Evolutionary conservation across 768 basidiomycete species (phyloP).

Genomic region (Lentinula sp.): DNA sequence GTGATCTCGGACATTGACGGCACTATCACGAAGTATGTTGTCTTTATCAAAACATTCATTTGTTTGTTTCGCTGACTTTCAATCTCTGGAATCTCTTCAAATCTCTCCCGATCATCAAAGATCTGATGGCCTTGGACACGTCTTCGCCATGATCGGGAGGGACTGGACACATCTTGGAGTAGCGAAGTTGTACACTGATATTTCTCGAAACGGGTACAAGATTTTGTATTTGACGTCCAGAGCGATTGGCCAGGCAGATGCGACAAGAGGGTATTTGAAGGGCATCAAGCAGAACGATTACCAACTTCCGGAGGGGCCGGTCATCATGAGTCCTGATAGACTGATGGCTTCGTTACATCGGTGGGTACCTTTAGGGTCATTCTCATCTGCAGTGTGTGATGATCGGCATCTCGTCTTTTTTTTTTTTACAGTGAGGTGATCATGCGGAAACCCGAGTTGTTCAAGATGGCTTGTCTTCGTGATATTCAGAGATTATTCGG

Average conservation of each 20-base stretch:
- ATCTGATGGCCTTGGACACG: slow-evolving; percentile 93
- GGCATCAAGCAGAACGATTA: slow-evolving; percentile 95
- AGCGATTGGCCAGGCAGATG: slow-evolving; percentile 96
- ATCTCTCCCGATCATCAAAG: slow-evolving; percentile 27
- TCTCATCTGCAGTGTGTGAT: neutral
- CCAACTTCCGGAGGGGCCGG: slow-evolving; percentile 94
- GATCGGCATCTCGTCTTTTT: neutral
- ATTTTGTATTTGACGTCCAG: slow-evolving; percentile 97
- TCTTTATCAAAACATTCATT: neutral
- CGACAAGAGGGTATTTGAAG: slow-evolving; percentile 90
- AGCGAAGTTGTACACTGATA: slow-evolving; percentile 95
- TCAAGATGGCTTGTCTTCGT: slow-evolving; percentile 98
- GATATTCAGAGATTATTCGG: slow-evolving; percentile 93
- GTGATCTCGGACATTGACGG: slow-evolving; percentile 98
- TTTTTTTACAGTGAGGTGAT: slow-evolving; percentile 75
- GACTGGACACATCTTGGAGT: slow-evolving; percentile 99
- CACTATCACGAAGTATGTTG: slow-evolving; percentile 89
- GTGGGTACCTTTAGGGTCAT: slow-evolving; percentile 32
- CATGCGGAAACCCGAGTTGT: slow-evolving; percentile 98
- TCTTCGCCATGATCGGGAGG: slow-evolving; percentile 95
- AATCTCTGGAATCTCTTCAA: neutral
- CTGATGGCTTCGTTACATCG: slow-evolving; percentile 92
- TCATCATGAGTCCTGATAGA: slow-evolving; percentile 98
- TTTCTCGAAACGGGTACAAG: slow-evolving; percentile 92
- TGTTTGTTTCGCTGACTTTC: neutral